Evolutionary conservation across 352 stramenopile species (phyloP).

Genomic region (Pythium aphanidermatum): DNA sequence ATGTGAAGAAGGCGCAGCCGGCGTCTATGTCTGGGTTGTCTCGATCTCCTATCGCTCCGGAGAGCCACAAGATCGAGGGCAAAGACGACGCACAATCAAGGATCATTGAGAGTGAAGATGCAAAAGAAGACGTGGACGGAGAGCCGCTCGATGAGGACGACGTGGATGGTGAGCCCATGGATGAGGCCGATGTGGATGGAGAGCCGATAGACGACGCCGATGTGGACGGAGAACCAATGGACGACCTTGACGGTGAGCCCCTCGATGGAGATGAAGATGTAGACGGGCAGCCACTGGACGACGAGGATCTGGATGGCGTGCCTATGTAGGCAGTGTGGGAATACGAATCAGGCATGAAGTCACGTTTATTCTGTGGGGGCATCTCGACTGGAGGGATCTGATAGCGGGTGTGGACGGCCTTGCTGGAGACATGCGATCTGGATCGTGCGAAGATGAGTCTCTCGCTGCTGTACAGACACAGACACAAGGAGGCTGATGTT

Average conservation of each 20-base stretch:
- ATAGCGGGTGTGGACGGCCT: not conserved
- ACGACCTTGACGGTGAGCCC: constrained; percentile 33
- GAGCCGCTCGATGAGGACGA: constrained; percentile 7
- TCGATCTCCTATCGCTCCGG: too few relatives aligned
- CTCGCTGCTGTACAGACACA: constrained; percentile 35
- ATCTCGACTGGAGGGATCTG: too few relatives aligned
- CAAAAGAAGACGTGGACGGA: not conserved
- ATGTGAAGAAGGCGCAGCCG: not conserved
- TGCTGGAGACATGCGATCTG: constrained; percentile 47
- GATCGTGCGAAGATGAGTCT: constrained; percentile 49
- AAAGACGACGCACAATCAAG: too few relatives aligned
- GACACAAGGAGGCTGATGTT: not conserved
- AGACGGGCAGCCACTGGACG: constrained; percentile 40
- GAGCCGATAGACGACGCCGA: constrained; percentile 28
- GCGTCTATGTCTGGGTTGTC: too few relatives aligned
- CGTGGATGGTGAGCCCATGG: constrained; percentile 27
- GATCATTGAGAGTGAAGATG: not conserved
- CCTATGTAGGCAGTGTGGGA: constrained; percentile 26
- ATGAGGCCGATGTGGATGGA: constrained; percentile 39
- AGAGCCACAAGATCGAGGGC: too few relatives aligned
- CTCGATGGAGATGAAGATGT: constrained; percentile 31
- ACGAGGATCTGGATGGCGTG: constrained; percentile 25
- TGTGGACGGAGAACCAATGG: constrained; percentile 17
- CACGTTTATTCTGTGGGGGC: too few relatives aligned
- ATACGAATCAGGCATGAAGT: too few relatives aligned